Conservation (phyloP, 2,329 filamentous ascomycete genomes). For the Xylariaceae sp. region DNA sequence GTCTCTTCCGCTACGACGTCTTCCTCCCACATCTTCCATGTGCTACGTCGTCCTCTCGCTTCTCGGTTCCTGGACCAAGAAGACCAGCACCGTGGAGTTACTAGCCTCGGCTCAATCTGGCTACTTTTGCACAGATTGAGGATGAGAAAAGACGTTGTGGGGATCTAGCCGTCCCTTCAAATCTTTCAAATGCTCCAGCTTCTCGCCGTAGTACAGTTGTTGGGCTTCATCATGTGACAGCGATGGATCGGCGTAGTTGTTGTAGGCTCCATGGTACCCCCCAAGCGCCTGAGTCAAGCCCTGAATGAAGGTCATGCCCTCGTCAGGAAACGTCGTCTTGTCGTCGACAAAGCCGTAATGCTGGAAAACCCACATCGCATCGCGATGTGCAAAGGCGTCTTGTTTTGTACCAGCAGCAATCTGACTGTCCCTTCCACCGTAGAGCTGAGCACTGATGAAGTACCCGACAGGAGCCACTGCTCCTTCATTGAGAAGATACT, state of each 20-base stretch:
- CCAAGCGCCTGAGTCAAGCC: constrained; percentile 24
- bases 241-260: constrained; percentile 28
- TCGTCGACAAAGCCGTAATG: constrained; percentile 24
- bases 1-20: too few species aligned
- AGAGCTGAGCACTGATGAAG: constrained; percentile 34
- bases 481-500: constrained; percentile 19
- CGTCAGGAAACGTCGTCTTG: constrained; percentile 15
- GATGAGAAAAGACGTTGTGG: constrained; percentile 25
- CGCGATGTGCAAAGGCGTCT: constrained; percentile 28
- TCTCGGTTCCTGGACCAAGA: too few species aligned
- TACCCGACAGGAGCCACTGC: constrained; percentile 22
- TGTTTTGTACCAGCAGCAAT: constrained; percentile 22
- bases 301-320: constrained; percentile 23
- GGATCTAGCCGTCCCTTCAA: constrained; percentile 27
- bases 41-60: too few species aligned
- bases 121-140: constrained; percentile 25
- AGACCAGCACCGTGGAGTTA: too few species aligned
- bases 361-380: constrained; percentile 34
- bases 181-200: constrained; percentile 16
- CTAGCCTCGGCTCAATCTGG: background rate
- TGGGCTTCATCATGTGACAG: constrained; percentile 21
- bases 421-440: constrained; percentile 33
- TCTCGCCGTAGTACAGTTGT: constrained; percentile 23
- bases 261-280: constrained; percentile 22
- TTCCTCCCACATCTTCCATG: too few species aligned